Evolutionary conservation across 306 rosid species (phyloP), one percentile per base, ranked within the genome.

Genomic region (Quercus parvula): DNA sequence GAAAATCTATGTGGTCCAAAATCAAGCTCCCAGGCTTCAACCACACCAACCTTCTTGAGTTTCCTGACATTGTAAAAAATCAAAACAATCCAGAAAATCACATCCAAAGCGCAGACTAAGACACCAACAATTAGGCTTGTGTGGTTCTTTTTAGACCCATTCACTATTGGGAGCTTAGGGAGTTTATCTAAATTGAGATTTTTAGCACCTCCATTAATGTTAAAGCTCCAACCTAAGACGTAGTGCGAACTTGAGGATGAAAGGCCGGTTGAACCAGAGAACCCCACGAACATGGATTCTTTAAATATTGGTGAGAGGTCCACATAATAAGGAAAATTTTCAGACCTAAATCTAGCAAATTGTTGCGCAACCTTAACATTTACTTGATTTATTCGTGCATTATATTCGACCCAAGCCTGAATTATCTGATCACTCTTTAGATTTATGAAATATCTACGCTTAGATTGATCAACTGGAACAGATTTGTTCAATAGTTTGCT

Each of bases 171-270:
- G 54, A 88, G 87, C 14, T 73, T 75, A 17, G 92, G 90, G 55
- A 90, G 85, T 24, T 68, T 76, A 18, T 87, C 72, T 52, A 88
- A 74, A 33, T 75, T 5, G 3, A 90, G 86, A 24, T 86, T 62
- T 74, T 83, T 77, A 15, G 90, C 85, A 58, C 2, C 31, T 11
- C 86, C 90, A 44, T 82, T 83, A 25, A 84, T 68, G 49, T 80
- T 86, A 81, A 90, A 90, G 81, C 83, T 90, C 94, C 94, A 90
- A 62, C 94, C 94, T 12, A 83, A 11, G 1, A 90, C 71, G 25
- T 88, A 83, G 75, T 90, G 90, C 7, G 81, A 78, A 75, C 94
- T 83, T 0, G 90, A 77, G 0, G 86, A 80, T 82, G 83, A 24
- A 46, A 38, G 10, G 44, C 15, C 90, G 30, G 91, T 87, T 75